Percentiles rank a stretch among this genome's conserved stretches.
Evolutionary conservation across 805 yeast species (phyloP).

Genomic region (Starmerella cellae): DNA sequence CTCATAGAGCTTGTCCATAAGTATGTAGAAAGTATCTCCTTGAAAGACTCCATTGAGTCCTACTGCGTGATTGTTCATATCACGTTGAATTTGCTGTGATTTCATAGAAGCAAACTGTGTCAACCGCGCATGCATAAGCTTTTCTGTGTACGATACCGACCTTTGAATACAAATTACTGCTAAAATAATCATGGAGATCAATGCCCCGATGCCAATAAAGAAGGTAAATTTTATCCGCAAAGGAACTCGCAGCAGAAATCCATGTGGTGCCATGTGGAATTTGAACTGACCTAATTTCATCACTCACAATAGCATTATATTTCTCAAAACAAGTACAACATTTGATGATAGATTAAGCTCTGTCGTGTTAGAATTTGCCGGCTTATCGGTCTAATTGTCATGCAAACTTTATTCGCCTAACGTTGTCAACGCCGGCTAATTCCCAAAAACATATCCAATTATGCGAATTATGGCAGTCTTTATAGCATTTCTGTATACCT

Average conservation of each 20-base stretch:
- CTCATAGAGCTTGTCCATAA: conserved; percentile 5
- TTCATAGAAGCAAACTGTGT: conserved; percentile 17
- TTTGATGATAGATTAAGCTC: too few relatives aligned
- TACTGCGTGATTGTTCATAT: conserved; percentile 6
- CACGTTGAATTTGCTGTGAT: conserved; percentile 14
- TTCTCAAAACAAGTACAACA: too few relatives aligned
- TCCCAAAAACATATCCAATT: too few relatives aligned
- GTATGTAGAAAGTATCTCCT: conserved; percentile 6
- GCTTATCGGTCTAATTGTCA: too few relatives aligned
- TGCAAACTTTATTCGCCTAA: too few relatives aligned
- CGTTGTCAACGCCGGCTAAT: too few relatives aligned
- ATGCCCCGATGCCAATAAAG: conserved; percentile 12
- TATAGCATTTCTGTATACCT: too few relatives aligned
- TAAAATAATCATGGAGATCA: conserved; percentile 14
- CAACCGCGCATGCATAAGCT: conserved; percentile 15
- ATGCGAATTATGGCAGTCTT: too few relatives aligned
- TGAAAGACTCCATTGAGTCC: conserved; percentile 6
- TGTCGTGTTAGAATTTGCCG: too few relatives aligned
- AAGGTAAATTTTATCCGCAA: conserved; percentile 19
- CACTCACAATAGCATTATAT: too few relatives aligned
- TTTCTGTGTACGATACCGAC: conserved; percentile 11
- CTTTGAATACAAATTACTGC: conserved; percentile 10
- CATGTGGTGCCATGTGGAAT: neutral
- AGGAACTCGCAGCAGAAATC: conserved; percentile 8
- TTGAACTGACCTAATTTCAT: neutral